Evolutionary conservation across 768 basidiomycete genomes (phyloP), one percentile per base, ranked within the genome.

Genomic region (Lepiota subincarnata): DNA sequence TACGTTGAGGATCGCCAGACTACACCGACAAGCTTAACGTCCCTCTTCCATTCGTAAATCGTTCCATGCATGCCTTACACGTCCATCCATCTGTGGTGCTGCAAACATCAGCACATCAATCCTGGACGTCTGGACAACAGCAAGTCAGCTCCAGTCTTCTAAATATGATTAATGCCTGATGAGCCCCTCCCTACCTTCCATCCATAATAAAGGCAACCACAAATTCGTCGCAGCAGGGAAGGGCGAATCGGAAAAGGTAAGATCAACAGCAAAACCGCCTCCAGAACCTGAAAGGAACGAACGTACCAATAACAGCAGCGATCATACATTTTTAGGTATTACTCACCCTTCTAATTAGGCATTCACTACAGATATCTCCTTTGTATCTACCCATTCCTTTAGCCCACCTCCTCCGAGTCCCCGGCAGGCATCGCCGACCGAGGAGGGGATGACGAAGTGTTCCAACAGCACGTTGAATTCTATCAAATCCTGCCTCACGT

Each of bases 91-190:
- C 48, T 46, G 26, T 4, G 16, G 13, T 39, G 48, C 48, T 50
- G 40, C 48, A 50, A 31, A 11, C 31, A 31, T 31, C 48, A 50
- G 39, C 38, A 50, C 1, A 50, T 40, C 38, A 50, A 38, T 50
- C 48, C 28, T 39, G 13, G 38, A 50, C 48, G 40, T 24, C 48
- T 31, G 31, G 31, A 31, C 31, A 31, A 31, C 31, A 31, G 31
- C 31, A 31, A 48, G 34, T 22, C 38, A 50, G 7, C 24, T 16
- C 26, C 38, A 37, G 38, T 50, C 48, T 50, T 50, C 48, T 50
- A 14, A 39, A 40, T 50, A 50, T 50, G 48, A 50, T 50, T 50
- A 50, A 50, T 50, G 48, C 43, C 39, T 50, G 37, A 50, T 50
- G 37, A 47, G 19, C 34, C 34, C 31, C 31, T 31, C 19, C 34